Base-by-base conservation (phyloP, 306 rosid genomes). In the Trichosanthes truncata region DNA sequence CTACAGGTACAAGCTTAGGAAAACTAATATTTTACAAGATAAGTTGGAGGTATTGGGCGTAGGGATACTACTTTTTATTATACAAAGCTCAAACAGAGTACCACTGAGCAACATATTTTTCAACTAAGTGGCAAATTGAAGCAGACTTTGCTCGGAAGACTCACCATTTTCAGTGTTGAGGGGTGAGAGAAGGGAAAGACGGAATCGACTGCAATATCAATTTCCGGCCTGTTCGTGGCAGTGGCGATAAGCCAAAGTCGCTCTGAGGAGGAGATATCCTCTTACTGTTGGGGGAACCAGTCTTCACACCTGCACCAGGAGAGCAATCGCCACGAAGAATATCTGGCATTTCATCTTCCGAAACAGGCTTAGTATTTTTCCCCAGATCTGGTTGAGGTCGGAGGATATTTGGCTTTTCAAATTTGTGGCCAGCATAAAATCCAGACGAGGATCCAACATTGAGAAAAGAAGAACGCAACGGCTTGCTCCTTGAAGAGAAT, bases 171-270 rank as follows among this genome's bases (percentile, higher is more conserved):
- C 78, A 90, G 55, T 89, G 92, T 78, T 85, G 92, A 41, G 90
- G 88, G 74, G 90, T 87, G 79, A 93, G 98, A 80, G 97, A 91
- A 55, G 98, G 97, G 80, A 91, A 93, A 3, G 97, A 90, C n/a
- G 98, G 94, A 79, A 91, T 91, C 38, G 97, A 91, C 59, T 89
- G 97, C 57, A 91, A 78, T 63, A 91, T 91, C 87, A 93, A 76
- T 85, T 90, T 93, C 91, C 98, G 90, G 72, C 98, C 92, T 20
- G 89, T 83, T 82, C 91, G 82, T 60, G 91, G 92, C 63, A 85
- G 80, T 12, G 95, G 93, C 11, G 94, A 90, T 23, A 89, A 76
- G 63, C 87, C 92, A 23, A 83, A 79, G 61, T 87, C 84, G 36
- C 89, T 79, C 17, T 88, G 87, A 9, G 95, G 97, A 80, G 97